Conservation (phyloP, 768 basidiomycete species). For the Suillus hirtellus region DNA sequence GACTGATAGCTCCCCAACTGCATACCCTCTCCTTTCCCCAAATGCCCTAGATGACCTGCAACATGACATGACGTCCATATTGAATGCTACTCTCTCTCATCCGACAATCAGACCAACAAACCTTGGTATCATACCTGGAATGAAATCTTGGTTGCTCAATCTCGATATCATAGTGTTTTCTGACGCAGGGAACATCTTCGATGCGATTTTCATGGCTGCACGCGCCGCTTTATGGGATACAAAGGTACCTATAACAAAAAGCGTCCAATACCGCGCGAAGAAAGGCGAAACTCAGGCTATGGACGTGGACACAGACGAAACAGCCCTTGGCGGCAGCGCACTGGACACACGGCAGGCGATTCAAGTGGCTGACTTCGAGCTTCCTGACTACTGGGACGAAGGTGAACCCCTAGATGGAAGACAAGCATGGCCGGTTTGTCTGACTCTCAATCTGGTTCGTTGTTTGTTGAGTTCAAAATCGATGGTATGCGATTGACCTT, state of each 20-base stretch:
- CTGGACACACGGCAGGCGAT: constrained; percentile 54
- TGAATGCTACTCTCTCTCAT: constrained; percentile 68
- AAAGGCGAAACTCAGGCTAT: constrained; percentile 36
- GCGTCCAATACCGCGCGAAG: constrained; percentile 64
- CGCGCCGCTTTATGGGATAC: constrained; percentile 82
- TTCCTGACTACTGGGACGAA: constrained; percentile 87
- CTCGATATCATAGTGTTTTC: constrained; percentile 75
- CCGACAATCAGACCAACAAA: constrained; percentile 65
- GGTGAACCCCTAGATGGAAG: constrained; percentile 65
- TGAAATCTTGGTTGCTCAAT: constrained; percentile 75
- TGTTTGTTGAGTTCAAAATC: background rate
- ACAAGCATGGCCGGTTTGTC: constrained; percentile 71
- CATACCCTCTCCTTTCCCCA: constrained; percentile 69
- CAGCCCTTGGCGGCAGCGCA: constrained; percentile 40
- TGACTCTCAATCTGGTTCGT: constrained; percentile 78
- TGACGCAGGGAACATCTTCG: constrained; percentile 74
- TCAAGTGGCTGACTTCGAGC: constrained; percentile 77
- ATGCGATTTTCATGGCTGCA: constrained; percentile 78
- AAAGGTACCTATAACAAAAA: constrained; percentile 71
- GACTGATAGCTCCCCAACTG: constrained; percentile 72
- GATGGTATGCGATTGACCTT: background rate
- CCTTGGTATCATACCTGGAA: constrained; percentile 55
- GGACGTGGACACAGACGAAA: constrained; percentile 65
- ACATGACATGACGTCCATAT: constrained; percentile 63
- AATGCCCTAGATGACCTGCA: constrained; percentile 74